phyloP scores from a whole-genome alignment of 1,284 basidiomycete genomes.

The Athelia psychrophila region DNA sequence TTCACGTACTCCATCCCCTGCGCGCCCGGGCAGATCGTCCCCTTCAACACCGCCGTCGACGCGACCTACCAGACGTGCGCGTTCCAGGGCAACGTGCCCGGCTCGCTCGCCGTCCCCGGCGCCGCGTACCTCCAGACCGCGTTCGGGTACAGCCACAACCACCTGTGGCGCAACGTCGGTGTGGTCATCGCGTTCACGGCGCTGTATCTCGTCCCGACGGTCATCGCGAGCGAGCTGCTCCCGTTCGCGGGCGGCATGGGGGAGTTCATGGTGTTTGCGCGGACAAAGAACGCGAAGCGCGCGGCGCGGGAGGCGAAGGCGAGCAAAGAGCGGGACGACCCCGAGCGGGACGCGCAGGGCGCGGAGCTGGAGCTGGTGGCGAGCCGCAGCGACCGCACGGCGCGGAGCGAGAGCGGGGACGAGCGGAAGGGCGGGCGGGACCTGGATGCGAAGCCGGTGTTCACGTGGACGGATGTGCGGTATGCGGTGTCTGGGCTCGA shows the following conservation, averaged over 20 bases:
- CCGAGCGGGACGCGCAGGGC: not conserved
- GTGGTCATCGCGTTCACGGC: not conserved
- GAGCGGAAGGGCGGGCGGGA: not conserved
- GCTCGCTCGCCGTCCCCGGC: not conserved
- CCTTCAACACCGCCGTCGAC: not conserved
- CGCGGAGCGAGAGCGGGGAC: not conserved
- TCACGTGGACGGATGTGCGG: conserved; percentile 38
- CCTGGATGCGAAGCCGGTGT: conserved; percentile 16
- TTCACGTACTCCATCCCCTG: not conserved
- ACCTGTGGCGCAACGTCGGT: not conserved
- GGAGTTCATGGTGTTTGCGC: not conserved
- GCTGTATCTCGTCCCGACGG: not conserved
- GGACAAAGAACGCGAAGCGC: not conserved
- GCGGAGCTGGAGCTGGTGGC: not conserved
- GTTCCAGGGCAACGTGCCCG: not conserved
- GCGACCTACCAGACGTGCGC: not conserved
- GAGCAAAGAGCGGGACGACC: not conserved
- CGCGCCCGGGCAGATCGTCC: not conserved
- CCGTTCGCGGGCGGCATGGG: not conserved
- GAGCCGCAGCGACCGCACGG: not conserved
- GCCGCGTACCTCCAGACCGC: not conserved
- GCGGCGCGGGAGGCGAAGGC: not conserved
- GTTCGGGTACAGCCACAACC: not conserved
- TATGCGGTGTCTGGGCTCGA: conserved; percentile 50
- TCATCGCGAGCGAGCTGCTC: not conserved